Percentiles rank a stretch among this genome's conserved stretches.
Conservation (phyloP, 202 grass and related monocot species). For the Miscanthus sacchariflorus region DNA sequence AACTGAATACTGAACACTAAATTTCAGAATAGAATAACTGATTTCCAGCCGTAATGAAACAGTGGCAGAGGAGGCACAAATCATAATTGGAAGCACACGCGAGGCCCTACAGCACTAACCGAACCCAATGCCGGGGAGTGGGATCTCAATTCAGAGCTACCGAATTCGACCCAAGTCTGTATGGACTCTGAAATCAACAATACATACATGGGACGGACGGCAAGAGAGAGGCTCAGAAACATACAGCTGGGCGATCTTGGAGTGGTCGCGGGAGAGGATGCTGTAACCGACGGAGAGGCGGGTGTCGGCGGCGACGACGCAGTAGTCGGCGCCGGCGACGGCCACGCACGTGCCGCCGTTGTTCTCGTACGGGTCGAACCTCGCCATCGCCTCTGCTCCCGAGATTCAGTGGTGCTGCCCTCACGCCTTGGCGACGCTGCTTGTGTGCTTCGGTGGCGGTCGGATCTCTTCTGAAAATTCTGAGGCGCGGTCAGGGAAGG, state of each 20-base stretch:
- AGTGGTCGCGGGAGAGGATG: constrained; percentile 72
- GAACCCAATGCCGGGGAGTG: neutral
- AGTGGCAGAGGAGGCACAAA: neutral
- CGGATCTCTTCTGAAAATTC: neutral
- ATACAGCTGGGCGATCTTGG: constrained; percentile 78
- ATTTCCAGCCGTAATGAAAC: neutral
- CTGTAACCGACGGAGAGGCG: constrained; percentile 83
- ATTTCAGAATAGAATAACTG: neutral
- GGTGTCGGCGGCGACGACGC: constrained; percentile 80
- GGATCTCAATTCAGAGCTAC: neutral
- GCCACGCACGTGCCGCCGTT: constrained; percentile 83
- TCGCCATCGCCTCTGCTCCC: constrained; percentile 38
- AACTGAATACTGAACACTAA: neutral
- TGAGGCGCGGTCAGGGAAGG: neutral
- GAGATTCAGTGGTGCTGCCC: neutral
- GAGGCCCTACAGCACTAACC: neutral
- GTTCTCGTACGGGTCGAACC: constrained; percentile 59
- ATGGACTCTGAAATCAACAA: no score
- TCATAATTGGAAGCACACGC: neutral
- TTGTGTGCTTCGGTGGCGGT: neutral
- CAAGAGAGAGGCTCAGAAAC: neutral
- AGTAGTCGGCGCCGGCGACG: constrained; percentile 75
- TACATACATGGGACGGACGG: no score
- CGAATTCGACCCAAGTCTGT: neutral
- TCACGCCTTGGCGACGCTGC: neutral